Evolutionary conservation across 139 green algal species (phyloP).

Genomic region (Micromonas pusilla): DNA sequence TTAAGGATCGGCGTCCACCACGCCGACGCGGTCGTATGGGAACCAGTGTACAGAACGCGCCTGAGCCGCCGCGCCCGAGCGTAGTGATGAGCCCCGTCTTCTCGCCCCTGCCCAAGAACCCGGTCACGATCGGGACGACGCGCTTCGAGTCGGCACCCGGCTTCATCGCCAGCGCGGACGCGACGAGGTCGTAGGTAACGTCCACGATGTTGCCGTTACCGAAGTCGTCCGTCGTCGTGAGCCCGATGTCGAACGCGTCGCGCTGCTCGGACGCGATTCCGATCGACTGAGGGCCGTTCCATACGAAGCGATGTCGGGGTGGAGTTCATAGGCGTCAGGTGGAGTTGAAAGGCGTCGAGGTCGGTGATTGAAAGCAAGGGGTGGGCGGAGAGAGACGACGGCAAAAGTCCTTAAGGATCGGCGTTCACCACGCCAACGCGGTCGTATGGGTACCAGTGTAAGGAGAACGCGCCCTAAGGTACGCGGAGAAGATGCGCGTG

Average conservation of each 20-base stretch:
- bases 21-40: too few species aligned
- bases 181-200: conserved; percentile 14
- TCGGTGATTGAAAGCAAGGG: too few species aligned
- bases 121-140: conserved; percentile 87
- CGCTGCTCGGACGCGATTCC: conserved; percentile 64
- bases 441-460: conserved; percentile 82
- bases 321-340: too few species aligned
- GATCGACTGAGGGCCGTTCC: too few species aligned
- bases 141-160: too few species aligned
- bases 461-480: conserved; percentile 50
- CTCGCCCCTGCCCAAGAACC: conserved; percentile 76
- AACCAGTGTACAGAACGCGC: too few species aligned
- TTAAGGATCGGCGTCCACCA: too few species aligned
- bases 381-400: too few species aligned
- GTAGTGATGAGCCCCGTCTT: conserved; percentile 88
- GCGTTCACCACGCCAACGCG: conserved; percentile 19
- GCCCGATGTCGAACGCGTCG: conserved; percentile 79
- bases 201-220: conserved; percentile 59
- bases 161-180: not conserved
- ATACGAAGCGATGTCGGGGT: too few species aligned
- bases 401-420: too few species aligned
- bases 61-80: conserved; percentile 88
- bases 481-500: conserved; percentile 87
- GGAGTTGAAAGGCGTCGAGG: too few species aligned
- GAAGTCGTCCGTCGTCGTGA: conserved; percentile 91